phyloP scores from a whole-genome alignment of 768 basidiomycete genomes.

The Leccinellum luteum region DNA sequence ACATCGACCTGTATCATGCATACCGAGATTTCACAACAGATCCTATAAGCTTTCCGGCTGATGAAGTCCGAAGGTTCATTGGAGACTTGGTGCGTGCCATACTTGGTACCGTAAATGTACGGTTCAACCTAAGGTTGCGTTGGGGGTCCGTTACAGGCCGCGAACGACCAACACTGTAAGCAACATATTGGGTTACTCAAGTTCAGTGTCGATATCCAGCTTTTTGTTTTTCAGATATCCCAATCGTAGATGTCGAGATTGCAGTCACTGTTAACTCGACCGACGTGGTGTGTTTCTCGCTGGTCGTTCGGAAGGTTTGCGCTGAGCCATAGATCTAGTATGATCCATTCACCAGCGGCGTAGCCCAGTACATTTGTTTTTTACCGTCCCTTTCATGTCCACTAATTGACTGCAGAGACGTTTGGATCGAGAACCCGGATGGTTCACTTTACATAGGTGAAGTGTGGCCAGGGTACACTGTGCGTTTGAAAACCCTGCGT shows the following conservation, averaged over 20 bases:
- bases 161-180: conserved; percentile 26
- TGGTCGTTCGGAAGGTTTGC: not conserved
- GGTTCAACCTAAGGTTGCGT: not conserved
- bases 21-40: conserved; percentile 66
- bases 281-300: conserved; percentile 48
- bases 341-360: conserved; percentile 60
- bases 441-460: conserved; percentile 67
- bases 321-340: conserved; percentile 41
- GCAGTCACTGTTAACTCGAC: conserved; percentile 54
- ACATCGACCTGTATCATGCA: conserved; percentile 72
- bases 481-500: conserved; percentile 22
- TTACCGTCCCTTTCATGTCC: not conserved
- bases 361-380: conserved; percentile 45
- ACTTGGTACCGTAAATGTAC: not conserved
- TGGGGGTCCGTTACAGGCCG: not conserved
- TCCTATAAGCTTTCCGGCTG: conserved; percentile 56
- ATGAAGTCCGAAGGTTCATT: conserved; percentile 52
- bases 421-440: conserved; percentile 73
- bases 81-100: conserved; percentile 45
- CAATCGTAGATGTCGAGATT: conserved; percentile 65
- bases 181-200: not conserved
- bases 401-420: conserved; percentile 39
- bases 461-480: conserved; percentile 77
- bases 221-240: conserved; percentile 45
- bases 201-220: not conserved